Conservation (phyloP, 208 protist genomes). For the Crithidia mellificae region DNA sequence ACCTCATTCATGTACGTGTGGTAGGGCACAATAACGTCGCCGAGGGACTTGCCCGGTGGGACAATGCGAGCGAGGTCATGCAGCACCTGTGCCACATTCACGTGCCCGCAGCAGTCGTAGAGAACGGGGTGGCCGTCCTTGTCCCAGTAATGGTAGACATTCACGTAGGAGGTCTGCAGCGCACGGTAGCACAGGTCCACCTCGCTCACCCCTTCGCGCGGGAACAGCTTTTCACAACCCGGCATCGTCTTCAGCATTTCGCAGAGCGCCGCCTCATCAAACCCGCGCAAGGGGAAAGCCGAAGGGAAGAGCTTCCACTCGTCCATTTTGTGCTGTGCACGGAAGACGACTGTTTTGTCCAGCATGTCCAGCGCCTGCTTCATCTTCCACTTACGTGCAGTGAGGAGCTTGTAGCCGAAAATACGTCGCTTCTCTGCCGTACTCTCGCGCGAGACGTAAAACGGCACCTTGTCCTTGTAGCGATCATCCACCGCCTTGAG, state of each 20-base stretch:
- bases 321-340: constrained; percentile 51
- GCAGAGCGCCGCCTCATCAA: constrained; percentile 45
- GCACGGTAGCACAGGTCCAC: constrained; percentile 50
- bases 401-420: constrained; percentile 71
- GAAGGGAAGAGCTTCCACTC: constrained; percentile 55
- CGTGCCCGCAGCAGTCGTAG: constrained; percentile 60
- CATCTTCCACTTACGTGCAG: constrained; percentile 61
- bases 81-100: constrained; percentile 43
- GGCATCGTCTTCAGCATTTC: constrained; percentile 30
- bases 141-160: constrained; percentile 75
- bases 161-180: constrained; percentile 50
- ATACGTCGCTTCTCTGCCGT: constrained; percentile 33
- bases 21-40: constrained; percentile 58
- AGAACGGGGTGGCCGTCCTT: constrained; percentile 77
- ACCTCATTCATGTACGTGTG: constrained; percentile 84
- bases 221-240: constrained; percentile 17
- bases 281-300: constrained; percentile 57
- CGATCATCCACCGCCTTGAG: constrained; percentile 30
- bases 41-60: constrained; percentile 33
- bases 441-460: constrained; percentile 39
- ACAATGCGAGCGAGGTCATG: constrained; percentile 34
- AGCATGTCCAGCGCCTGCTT: constrained; percentile 59
- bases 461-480: constrained; percentile 33
- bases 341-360: constrained; percentile 47
- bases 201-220: constrained; percentile 23